Percentiles rank a stretch among this genome's conserved stretches.
Evolutionary conservation across 1,284 basidiomycete species (phyloP).

Genomic region (Dichomitus squalens): DNA sequence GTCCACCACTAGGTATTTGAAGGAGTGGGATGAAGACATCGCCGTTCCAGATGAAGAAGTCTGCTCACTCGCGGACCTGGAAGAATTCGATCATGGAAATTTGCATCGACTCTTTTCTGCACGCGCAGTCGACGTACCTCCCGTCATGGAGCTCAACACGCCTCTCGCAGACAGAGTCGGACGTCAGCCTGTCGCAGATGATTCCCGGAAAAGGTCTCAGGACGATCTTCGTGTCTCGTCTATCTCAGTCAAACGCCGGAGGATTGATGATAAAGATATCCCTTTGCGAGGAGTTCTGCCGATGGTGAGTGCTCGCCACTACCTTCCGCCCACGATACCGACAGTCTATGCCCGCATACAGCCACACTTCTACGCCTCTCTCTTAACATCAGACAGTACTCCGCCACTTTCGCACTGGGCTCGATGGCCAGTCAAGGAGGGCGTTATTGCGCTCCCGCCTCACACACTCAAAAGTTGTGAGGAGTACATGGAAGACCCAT

Average conservation of each 20-base stretch:
- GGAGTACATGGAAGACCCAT: conserved; percentile 33
- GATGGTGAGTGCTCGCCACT: conserved; percentile 4
- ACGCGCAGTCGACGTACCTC: neutral
- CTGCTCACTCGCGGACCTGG: conserved; percentile 17
- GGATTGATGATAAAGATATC: conserved; percentile 6
- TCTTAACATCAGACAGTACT: neutral
- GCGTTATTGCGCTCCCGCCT: conserved; percentile 41
- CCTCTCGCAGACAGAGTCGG: neutral
- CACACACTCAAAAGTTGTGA: conserved; percentile 36
- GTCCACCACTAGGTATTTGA: neutral
- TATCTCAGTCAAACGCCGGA: conserved; percentile 9
- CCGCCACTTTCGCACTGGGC: neutral
- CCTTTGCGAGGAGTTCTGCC: conserved; percentile 10
- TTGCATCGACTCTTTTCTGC: conserved; percentile 6
- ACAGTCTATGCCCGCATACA: neutral
- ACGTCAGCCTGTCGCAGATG: neutral
- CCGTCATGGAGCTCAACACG: neutral
- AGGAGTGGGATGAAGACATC: conserved; percentile 16
- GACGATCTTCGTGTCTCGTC: neutral
- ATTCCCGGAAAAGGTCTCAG: neutral
- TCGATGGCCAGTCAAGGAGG: neutral
- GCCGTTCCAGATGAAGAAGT: conserved; percentile 11
- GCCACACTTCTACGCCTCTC: conserved; percentile 22
- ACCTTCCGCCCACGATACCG: neutral
- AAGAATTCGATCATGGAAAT: conserved; percentile 21